A percentile compares a stretch with the other conserved stretches of the same genome.
phyloP scores from a whole-genome alignment of 805 yeast species.

The Spathaspora gorwiae region DNA sequence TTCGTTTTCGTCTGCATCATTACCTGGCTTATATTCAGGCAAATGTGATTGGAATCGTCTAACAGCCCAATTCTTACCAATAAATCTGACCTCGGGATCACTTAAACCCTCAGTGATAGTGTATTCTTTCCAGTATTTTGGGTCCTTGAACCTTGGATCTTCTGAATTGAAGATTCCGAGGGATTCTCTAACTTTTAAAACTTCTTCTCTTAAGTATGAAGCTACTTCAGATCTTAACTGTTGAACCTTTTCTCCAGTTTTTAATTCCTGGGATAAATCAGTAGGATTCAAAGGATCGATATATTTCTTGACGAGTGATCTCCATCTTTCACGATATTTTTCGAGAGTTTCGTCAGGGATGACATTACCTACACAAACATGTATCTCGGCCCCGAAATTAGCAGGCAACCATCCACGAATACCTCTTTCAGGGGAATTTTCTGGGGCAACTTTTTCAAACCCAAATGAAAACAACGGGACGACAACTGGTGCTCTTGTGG shows the following conservation, averaged over 20 bases:
- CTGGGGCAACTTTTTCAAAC: slow-evolving; percentile 83
- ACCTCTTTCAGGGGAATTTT: slow-evolving; percentile 53
- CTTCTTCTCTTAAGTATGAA: slow-evolving; percentile 58
- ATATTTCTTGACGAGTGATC: slow-evolving; percentile 50
- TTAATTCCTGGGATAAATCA: slow-evolving; percentile 61
- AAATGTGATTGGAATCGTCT: slow-evolving; percentile 57
- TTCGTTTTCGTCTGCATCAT: not conserved
- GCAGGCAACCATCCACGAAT: slow-evolving; percentile 56
- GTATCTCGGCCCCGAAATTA: slow-evolving; percentile 62
- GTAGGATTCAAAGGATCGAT: slow-evolving; percentile 46
- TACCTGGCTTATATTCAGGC: slow-evolving; percentile 20
- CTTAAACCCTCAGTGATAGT: slow-evolving; percentile 61
- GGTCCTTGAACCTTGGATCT: slow-evolving; percentile 63
- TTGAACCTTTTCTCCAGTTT: slow-evolving; percentile 59
- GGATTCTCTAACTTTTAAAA: slow-evolving; percentile 43
- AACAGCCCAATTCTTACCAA: slow-evolving; percentile 83
- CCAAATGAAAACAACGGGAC: slow-evolving; percentile 86
- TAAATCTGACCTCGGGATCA: slow-evolving; percentile 64
- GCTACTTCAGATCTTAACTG: slow-evolving; percentile 69
- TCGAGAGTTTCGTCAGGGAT: slow-evolving; percentile 58
- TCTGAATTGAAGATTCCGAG: slow-evolving; percentile 50
- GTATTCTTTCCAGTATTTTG: slow-evolving; percentile 70
- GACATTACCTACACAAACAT: slow-evolving; percentile 68
- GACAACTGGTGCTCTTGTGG: slow-evolving; percentile 77
- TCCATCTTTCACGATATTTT: slow-evolving; percentile 67